phyloP scores from a whole-genome alignment of 371 early-diverging fungal genomes.

The Apophysomyces ossiformis region DNA sequence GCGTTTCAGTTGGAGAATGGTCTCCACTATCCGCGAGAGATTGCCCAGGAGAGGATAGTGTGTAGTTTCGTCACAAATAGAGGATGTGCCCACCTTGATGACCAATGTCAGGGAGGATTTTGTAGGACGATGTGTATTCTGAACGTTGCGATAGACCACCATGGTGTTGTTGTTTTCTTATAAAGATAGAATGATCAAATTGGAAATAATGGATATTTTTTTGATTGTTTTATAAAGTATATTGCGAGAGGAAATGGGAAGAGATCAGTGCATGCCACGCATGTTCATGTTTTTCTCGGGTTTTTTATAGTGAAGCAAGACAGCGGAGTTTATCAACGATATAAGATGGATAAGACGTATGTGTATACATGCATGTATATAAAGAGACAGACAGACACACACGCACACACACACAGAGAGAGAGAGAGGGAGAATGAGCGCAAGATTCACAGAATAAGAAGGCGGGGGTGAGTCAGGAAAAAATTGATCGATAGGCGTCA shows the following conservation, averaged over 20 bases:
- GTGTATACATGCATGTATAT: no score
- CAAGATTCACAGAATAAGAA: no score
- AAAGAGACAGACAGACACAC: no score
- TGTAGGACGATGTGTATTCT: slow-evolving; percentile 48
- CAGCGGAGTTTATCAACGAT: slow-evolving; percentile 5
- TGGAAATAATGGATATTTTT: no score
- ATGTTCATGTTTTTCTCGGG: not conserved
- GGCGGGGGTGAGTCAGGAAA: no score
- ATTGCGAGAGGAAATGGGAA: not conserved
- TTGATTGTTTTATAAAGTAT: not conserved
- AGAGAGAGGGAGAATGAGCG: no score
- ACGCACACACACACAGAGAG: no score
- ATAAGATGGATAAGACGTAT: not conserved
- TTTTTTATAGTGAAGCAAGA: not conserved
- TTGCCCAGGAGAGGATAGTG: slow-evolving; percentile 87
- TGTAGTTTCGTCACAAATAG: slow-evolving; percentile 90
- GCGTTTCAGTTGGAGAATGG: slow-evolving; percentile 76
- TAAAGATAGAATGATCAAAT: not conserved
- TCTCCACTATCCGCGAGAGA: slow-evolving; percentile 89
- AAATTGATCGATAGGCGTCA: no score
- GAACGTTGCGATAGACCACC: slow-evolving; percentile 48
- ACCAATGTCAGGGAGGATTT: slow-evolving; percentile 73
- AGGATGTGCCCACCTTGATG: slow-evolving; percentile 92
- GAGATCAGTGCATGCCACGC: not conserved
- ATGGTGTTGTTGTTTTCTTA: slow-evolving; percentile 18